Evolutionary conservation across 2,329 filamentous ascomycete genomes (phyloP).

Genomic region (Alternaria angustiovoidea): DNA sequence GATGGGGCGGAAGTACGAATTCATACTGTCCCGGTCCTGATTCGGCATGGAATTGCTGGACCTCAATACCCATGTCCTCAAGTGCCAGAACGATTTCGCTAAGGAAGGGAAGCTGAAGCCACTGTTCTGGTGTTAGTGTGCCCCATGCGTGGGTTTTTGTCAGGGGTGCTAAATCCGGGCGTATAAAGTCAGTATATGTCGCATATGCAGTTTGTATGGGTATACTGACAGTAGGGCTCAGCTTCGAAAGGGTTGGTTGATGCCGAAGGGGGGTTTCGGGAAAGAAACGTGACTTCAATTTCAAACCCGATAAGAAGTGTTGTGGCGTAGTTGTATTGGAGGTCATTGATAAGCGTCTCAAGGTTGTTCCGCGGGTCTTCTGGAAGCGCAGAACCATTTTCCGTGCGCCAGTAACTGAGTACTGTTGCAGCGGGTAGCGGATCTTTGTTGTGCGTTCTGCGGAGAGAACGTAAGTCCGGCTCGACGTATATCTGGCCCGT

Average conservation of each 20-base stretch:
- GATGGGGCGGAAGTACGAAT: conserved; percentile 70
- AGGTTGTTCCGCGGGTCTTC: conserved; percentile 67
- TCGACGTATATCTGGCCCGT: conserved; percentile 72
- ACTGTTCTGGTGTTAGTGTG: conserved; percentile 68
- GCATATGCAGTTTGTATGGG: not conserved
- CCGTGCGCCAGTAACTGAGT: conserved; percentile 70
- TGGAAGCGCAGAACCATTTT: conserved; percentile 59
- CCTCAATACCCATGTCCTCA: conserved; percentile 66
- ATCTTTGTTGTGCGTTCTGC: conserved; percentile 57
- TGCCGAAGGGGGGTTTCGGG: conserved; percentile 47
- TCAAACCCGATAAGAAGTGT: conserved; percentile 78
- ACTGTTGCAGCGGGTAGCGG: conserved; percentile 67
- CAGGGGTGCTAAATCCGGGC: conserved; percentile 51
- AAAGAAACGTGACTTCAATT: conserved; percentile 78
- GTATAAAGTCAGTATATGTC: not conserved
- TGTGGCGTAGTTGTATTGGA: conserved; percentile 62
- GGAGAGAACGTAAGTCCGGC: conserved; percentile 71
- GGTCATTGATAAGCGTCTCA: conserved; percentile 59
- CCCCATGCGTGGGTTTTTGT: conserved; percentile 76
- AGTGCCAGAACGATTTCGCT: conserved; percentile 71
- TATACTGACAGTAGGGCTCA: conserved; percentile 33
- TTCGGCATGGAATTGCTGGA: conserved; percentile 80
- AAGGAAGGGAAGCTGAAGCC: conserved; percentile 66
- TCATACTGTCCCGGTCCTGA: conserved; percentile 79
- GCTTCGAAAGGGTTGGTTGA: conserved; percentile 31